Base-by-base conservation (phyloP, 192 early-diverging fungal genomes). In the Rhizoclosmatium sp. region DNA sequence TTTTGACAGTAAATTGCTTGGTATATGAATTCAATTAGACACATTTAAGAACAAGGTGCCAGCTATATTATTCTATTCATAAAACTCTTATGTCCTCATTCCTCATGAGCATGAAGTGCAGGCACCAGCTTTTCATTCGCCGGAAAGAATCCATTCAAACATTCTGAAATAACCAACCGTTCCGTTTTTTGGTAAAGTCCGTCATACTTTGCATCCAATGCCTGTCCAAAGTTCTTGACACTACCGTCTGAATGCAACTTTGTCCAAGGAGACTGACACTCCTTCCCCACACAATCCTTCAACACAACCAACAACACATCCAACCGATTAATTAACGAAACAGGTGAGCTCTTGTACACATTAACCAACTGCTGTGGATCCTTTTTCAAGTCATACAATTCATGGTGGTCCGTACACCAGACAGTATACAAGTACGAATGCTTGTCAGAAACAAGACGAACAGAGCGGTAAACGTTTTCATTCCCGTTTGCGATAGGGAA, bases 291-390 rank as follows among this genome's bases (percentile, higher is more conserved):
- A 78, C 89, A 92, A 47, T 83, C 76, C 16, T 87, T 82, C 5
- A 89, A 75, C n/a, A 39, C 60, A 2, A 75, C 59, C 7, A 75
- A 59, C 19, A 75, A 39, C 7, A 89, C 89, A 82, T 92, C 88
- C 56, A 92, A 67, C 2, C 91, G 89, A 72, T 86, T 84, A n/a
- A 88, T 46, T 0, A 92, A 59, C 23, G 78, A 65, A 3, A 39
- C 39, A 7, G 82, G 60, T 12, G 82, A 74, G 39, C 59, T n/a
- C 2, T 82, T 21, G 69, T 90, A 90, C 1, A 87, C 76, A 67
- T 92, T 92, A 16, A 78, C 74, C 39, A 86, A 59, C 75, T 90
- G 87, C 78, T 89, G 89, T n/a, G 91, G 91, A 60, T 92, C 91
- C 54, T 82, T 76, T 39, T 78, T 83, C n/a, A 90, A 62, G 69